Evolutionary conservation across 2,329 filamentous ascomycete species (phyloP).

Genomic region (Seiridium cupressi): DNA sequence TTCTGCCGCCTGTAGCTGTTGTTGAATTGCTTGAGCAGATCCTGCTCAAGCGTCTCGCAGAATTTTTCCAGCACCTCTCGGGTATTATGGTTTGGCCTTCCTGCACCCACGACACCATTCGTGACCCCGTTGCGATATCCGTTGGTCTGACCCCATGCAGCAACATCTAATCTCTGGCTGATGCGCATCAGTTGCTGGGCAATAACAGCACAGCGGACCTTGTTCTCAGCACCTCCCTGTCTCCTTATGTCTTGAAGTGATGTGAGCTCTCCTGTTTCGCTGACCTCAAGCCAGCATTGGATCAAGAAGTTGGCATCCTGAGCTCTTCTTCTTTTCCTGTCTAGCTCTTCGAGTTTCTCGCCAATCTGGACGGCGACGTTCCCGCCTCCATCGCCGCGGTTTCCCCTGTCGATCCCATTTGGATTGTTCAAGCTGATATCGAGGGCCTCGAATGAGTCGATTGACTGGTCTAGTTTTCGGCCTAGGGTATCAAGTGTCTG

Average conservation of each 20-base stretch:
- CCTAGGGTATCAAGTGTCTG: slow-evolving; percentile 86
- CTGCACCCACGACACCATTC: slow-evolving; percentile 44
- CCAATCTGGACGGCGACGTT: slow-evolving; percentile 94
- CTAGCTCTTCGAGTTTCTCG: slow-evolving; percentile 88
- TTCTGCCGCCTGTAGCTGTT: slow-evolving; percentile 94
- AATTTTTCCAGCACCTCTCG: slow-evolving; percentile 95
- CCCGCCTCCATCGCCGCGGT: slow-evolving; percentile 62
- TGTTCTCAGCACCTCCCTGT: slow-evolving; percentile 83
- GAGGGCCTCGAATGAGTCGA: slow-evolving; percentile 86
- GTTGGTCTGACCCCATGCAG: slow-evolving; percentile 66
- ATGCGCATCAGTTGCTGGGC: slow-evolving; percentile 91
- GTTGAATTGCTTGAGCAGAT: slow-evolving; percentile 93
- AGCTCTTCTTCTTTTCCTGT: slow-evolving; percentile 84
- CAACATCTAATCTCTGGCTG: slow-evolving; percentile 82
- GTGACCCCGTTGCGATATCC: slow-evolving; percentile 48
- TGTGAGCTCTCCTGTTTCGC: slow-evolving; percentile 81
- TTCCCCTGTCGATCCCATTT: slow-evolving; percentile 40
- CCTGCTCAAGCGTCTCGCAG: slow-evolving; percentile 91
- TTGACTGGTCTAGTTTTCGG: slow-evolving; percentile 85
- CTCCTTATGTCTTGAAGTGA: slow-evolving; percentile 86
- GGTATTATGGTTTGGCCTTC: slow-evolving; percentile 60
- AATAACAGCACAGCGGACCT: slow-evolving; percentile 91
- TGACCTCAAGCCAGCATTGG: slow-evolving; percentile 95
- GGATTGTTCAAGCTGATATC: slow-evolving; percentile 76
- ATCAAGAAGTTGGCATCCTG: slow-evolving; percentile 94